Base-by-base conservation (phyloP, 108 stramenopile species). In the Pinguiococcus pyrenoidosus region DNA sequence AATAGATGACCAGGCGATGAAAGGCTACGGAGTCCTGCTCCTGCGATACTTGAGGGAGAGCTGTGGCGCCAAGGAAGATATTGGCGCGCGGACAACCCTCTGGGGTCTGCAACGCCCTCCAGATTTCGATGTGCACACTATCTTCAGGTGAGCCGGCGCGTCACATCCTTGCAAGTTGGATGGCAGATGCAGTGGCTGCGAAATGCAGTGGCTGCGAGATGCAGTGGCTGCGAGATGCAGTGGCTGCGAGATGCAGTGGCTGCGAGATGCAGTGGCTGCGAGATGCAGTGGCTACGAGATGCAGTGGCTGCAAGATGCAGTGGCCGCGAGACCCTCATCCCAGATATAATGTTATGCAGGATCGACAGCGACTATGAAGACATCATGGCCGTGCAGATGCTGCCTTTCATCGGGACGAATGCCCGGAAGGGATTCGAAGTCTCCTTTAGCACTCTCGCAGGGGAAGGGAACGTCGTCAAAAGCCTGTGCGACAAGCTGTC, bases 21-120 rank as follows among this genome's bases (percentile, higher is more conserved):
- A 62, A 20, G 85, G 85, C 17, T 83, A 80, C 47, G 78, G 78
- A 44, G 48, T 79, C 12, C 64, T 74, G 25, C 25, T 86, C 7
- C 23, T 75, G 17, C 49, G 62, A 17, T 86, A 86, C 48, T 42
- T 86, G 4, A 23, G 37, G 18, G 75, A 83, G 62, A 74, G 74
- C 16, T 74, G 65, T 32, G 81, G 82, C 52, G 80, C 85, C 22
- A 80, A 77, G 53, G 47, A 63, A 39, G 76, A 76, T 21, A 78
- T 73, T 49, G 78, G 78, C 0, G 55, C 37, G 3, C 65, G 85
- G 7, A 81, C 77, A 4, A 63, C 75, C n/a, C 44, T 86, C 22
- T 86, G 78, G 80, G 85, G 85, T 38, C 48, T 83, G 1, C 81
- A 86, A 46, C 68, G 85, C 18, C 85, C 85, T 7, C 85, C 85